These are phyloP conservation scores for Torrubiellomyces zombiae DNA, from an alignment of 2,329 filamentous ascomycete genomes.

Conservation along the genomic window DNA sequence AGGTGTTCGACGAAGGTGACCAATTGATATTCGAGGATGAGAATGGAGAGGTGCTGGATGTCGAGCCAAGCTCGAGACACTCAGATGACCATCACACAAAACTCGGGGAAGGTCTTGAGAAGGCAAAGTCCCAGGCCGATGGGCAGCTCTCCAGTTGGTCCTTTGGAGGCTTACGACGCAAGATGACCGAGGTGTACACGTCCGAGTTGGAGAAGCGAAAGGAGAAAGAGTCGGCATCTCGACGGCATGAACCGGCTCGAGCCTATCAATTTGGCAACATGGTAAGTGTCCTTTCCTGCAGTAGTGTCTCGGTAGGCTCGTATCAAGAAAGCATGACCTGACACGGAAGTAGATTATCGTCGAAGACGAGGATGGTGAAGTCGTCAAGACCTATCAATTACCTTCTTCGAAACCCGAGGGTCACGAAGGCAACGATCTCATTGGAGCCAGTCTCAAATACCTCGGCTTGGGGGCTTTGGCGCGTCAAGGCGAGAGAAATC, in stretches of 20 bases:
- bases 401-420: conserved; percentile 33
- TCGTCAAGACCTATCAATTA: conserved; percentile 70
- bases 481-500: conserved; percentile 22
- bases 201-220: conserved; percentile 48
- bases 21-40: conserved; percentile 69
- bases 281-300: conserved; percentile 21
- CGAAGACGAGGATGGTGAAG: conserved; percentile 73
- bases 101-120: neutral
- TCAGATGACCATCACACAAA: conserved; percentile 1
- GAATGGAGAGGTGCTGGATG: conserved; percentile 69
- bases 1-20: conserved; percentile 68
- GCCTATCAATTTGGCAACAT: conserved; percentile 78
- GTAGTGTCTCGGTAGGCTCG: no score
- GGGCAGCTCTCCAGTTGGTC: conserved; percentile 12
- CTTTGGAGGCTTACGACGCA: conserved; percentile 28
- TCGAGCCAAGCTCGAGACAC: conserved; percentile 29
- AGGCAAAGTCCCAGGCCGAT: conserved; percentile 1
- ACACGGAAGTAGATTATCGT: conserved; percentile 79
- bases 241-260: conserved; percentile 53
- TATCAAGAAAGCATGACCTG: no score
- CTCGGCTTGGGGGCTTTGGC: conserved; percentile 32
- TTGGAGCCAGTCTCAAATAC: conserved; percentile 33
- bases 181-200: conserved; percentile 33
- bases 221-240: conserved; percentile 41
- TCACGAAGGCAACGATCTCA: conserved; percentile 20